phyloP scores from a whole-genome alignment of 768 basidiomycete genomes.

The Lentinula sp. region DNA sequence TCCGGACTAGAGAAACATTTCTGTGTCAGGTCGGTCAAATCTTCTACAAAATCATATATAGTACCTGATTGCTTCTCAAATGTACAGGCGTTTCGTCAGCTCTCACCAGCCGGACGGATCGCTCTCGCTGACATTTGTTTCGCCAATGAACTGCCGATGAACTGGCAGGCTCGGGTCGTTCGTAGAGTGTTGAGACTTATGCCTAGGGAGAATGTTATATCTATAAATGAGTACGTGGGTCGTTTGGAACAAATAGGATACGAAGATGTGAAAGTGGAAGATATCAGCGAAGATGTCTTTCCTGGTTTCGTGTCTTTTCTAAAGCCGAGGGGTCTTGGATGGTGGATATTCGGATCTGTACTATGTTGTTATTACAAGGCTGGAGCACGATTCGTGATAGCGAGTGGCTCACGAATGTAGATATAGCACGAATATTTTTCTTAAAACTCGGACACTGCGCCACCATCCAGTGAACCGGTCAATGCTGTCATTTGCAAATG shows the following conservation, averaged over 20 bases:
- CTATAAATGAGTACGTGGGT: slow-evolving; percentile 34
- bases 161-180: slow-evolving; percentile 17
- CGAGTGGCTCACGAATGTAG: slow-evolving; percentile 21
- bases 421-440: too few species aligned
- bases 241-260: slow-evolving; percentile 46
- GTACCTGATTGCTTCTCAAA: not conserved
- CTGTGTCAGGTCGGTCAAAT: slow-evolving; percentile 32
- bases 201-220: slow-evolving; percentile 44
- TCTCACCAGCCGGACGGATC: slow-evolving; percentile 44
- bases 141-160: slow-evolving; percentile 19
- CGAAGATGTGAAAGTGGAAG: slow-evolving; percentile 44
- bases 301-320: slow-evolving; percentile 51
- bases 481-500: too few species aligned
- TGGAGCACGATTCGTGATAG: slow-evolving; percentile 47
- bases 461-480: too few species aligned
- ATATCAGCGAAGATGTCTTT: slow-evolving; percentile 53
- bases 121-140: slow-evolving; percentile 63
- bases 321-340: slow-evolving; percentile 30
- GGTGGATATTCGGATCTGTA: slow-evolving; percentile 35
- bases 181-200: slow-evolving; percentile 33
- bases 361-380: slow-evolving; percentile 28
- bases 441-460: too few species aligned
- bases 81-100: slow-evolving; percentile 27
- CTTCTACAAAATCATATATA: not conserved
- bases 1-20: slow-evolving; percentile 44